Base-by-base conservation (phyloP, 768 basidiomycete genomes). In the Lyophyllum shimeji region DNA sequence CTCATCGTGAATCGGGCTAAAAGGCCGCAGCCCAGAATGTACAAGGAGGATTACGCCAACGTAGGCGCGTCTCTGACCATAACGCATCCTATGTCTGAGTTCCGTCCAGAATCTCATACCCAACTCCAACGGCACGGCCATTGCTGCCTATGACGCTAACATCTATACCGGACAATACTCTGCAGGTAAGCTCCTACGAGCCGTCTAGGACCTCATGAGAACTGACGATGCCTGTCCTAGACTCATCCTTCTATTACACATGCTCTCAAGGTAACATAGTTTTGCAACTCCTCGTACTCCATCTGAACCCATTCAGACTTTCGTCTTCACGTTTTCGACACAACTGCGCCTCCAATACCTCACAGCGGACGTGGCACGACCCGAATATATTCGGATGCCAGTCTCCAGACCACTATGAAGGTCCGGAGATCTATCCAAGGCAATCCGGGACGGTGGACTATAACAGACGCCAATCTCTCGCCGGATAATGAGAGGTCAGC, bases 221-320 rank as follows among this genome's bases (percentile, higher is more conserved):
- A 43, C 65, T 50, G 57, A 47, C 54, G 48, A 29, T 4, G 47
- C 39, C 12, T 48, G 13, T 23, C 50, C 6, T 46, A 90, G 93
- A 94, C 66, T 89, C 92, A 0, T 86, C 89, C 0, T 95, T 97
- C 69, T 98, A 91, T 68, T 98, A 97, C 69, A 94, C 95, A 3
- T 96, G 95, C 63, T 85, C 83, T 44, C 87, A 90, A 81, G 90
- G 89, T 89, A 55, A 51, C 66, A 55, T 11, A n/a, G 31, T 25
- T 37, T 31, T n/a, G 54, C 39, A 39, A 20, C 15, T 1, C 33
- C n/a, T 15, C 46, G 29, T n/a, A n/a, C 29, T 31, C 43, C 29
- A 42, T 25, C 21, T 53, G 24, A 45, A n/a, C 46, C n/a, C 7
- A 23, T 43, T 8, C 43, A 90, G 93, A 96, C 69, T 98, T 95